phyloP scores from a whole-genome alignment of 2,329 filamentous ascomycete species.

The Aspergillus eucalypticola region DNA sequence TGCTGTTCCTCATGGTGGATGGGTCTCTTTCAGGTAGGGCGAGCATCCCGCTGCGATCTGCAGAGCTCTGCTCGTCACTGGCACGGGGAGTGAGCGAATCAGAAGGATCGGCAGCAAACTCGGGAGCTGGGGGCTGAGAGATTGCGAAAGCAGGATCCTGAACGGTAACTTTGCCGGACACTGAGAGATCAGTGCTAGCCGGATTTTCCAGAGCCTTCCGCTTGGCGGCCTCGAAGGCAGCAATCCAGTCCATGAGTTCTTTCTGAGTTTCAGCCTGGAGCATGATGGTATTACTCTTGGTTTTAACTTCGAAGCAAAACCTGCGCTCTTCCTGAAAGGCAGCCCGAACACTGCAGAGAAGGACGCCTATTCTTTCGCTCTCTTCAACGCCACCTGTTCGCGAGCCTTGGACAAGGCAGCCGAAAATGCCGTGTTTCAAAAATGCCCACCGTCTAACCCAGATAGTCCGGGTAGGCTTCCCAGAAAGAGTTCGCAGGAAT shows the following conservation, averaged over 20 bases:
- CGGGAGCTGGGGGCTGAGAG: slow-evolving; percentile 79
- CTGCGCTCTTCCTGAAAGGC: slow-evolving; percentile 89
- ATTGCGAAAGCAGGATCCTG: slow-evolving; percentile 84
- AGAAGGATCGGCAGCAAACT: slow-evolving; percentile 79
- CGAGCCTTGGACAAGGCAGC: slow-evolving; percentile 81
- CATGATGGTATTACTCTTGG: slow-evolving; percentile 85
- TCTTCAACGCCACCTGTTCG: slow-evolving; percentile 85
- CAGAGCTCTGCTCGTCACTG: slow-evolving; percentile 55
- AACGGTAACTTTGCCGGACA: slow-evolving; percentile 45
- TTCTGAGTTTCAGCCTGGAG: slow-evolving; percentile 90
- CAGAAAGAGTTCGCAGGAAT: slow-evolving; percentile 75
- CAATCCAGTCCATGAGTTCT: slow-evolving; percentile 92
- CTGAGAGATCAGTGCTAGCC: slow-evolving; percentile 51
- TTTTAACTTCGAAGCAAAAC: slow-evolving; percentile 98
- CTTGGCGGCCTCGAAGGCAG: slow-evolving; percentile 91
- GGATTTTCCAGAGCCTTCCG: slow-evolving; percentile 82
- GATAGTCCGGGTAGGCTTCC: slow-evolving; percentile 83
- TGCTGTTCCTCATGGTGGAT: slow-evolving; percentile 64
- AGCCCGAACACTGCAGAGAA: slow-evolving; percentile 89
- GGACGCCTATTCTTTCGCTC: slow-evolving; percentile 91
- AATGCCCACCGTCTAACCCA: slow-evolving; percentile 97
- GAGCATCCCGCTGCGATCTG: slow-evolving; percentile 66
- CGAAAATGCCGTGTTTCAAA: slow-evolving; percentile 92
- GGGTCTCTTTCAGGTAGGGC: slow-evolving; percentile 65
- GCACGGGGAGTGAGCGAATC: slow-evolving; percentile 63